phyloP scores from a whole-genome alignment of 495 filamentous ascomycete species.

The Oidiodendron maius region DNA sequence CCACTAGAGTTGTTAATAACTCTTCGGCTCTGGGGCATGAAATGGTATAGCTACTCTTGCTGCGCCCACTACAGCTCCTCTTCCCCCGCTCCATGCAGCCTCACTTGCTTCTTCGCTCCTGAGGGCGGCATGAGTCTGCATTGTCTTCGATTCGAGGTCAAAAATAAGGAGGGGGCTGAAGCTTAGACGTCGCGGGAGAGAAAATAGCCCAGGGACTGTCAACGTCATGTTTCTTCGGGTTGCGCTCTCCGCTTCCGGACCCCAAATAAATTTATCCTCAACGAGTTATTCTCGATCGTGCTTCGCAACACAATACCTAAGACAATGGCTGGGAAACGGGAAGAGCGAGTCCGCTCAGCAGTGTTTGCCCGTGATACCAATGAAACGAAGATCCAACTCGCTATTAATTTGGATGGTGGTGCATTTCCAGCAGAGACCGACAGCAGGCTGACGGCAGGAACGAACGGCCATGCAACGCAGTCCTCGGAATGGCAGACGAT shows the following conservation, averaged over 20 bases:
- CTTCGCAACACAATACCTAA: background rate
- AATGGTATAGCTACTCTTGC: conserved; percentile 36
- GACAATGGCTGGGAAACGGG: conserved; percentile 28
- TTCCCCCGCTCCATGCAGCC: conserved; percentile 56
- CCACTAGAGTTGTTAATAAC: conserved; percentile 38
- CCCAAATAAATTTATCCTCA: background rate
- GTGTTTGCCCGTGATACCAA: conserved; percentile 82
- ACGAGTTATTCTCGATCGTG: too few species aligned
- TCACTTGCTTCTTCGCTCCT: conserved; percentile 51
- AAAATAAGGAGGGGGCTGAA: background rate
- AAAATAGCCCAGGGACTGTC: conserved; percentile 4
- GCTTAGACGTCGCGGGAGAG: conserved; percentile 4
- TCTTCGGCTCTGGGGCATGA: background rate
- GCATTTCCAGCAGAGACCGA: conserved; percentile 58
- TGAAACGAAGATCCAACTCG: conserved; percentile 91
- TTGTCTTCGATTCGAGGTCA: background rate
- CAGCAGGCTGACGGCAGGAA: conserved; percentile 31
- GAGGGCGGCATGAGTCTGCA: conserved; percentile 18
- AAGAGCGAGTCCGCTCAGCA: conserved; percentile 52
- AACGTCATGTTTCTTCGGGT: background rate
- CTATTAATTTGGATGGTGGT: conserved; percentile 90
- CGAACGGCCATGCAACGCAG: conserved; percentile 71
- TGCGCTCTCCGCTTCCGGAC: background rate
- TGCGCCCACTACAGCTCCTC: conserved; percentile 55
- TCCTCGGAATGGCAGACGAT: conserved; percentile 76